phyloP scores from a whole-genome alignment of 306 rosid genomes.

The Amphicarpaea edgeworthii region DNA sequence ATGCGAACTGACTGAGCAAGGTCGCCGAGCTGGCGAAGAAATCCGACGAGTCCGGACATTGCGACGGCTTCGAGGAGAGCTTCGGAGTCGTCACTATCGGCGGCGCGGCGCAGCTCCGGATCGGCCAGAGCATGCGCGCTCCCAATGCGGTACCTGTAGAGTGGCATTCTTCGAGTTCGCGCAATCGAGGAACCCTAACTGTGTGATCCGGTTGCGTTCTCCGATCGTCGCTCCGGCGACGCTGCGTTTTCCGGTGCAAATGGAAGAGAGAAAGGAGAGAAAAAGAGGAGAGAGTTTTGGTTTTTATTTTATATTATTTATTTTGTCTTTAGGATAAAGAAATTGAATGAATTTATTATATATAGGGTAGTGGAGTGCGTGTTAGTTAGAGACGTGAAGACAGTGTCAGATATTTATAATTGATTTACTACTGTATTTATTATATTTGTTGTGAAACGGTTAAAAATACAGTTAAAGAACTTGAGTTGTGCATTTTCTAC shows the following conservation, averaged over 20 bases:
- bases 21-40: slow-evolving; percentile 98
- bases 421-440: too few relatives aligned
- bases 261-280: slow-evolving; percentile 38
- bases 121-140: slow-evolving; percentile 81
- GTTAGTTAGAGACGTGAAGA: slow-evolving; percentile 38
- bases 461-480: slow-evolving; percentile 6
- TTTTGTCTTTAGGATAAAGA: slow-evolving; percentile 3
- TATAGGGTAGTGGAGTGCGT: slow-evolving; percentile 45
- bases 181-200: slow-evolving; percentile 42
- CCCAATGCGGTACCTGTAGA: slow-evolving; percentile 74
- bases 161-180: slow-evolving; percentile 64
- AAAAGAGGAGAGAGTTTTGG: not conserved
- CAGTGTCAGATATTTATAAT: not conserved
- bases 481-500: not conserved
- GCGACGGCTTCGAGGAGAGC: slow-evolving; percentile 87
- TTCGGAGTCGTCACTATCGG: slow-evolving; percentile 93
- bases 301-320: not conserved
- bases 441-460: not conserved
- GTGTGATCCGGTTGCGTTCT: not conserved
- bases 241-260: slow-evolving; percentile 47
- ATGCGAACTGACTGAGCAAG: slow-evolving; percentile 77
- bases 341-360: slow-evolving; percentile 46
- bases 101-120: slow-evolving; percentile 81
- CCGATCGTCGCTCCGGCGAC: slow-evolving; percentile 42
- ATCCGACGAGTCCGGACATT: slow-evolving; percentile 89